Base-by-base conservation (phyloP, 1,284 basidiomycete species). In the Malassezia slooffiae region DNA sequence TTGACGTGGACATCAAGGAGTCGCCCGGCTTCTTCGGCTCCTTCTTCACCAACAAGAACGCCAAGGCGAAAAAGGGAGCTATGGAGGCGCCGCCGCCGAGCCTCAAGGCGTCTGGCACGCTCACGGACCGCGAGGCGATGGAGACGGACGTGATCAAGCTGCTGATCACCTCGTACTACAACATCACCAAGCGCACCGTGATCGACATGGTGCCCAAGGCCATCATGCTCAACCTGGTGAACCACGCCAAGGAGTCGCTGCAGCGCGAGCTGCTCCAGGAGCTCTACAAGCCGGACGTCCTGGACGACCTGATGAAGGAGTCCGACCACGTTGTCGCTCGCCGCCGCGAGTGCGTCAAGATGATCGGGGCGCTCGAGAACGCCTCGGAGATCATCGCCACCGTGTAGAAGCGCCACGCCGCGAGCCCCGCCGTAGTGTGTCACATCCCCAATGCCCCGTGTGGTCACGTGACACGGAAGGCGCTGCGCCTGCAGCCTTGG, bases 91-190 rank as follows among this genome's bases (percentile, higher is more conserved):
- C 93, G 27, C 90, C 93, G n/a, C 72, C 81, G 0, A 74, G 83
- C 38, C 90, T 97, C 67, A 81, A 85, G 62, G 91, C 93, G 6
- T 85, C 91, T 55, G 80, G 82, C n/a, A 83, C 85, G 19, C 75
- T 97, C 58, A 95, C 79, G 63, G 91, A 97, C 61, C 79, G 93
- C 47, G 93, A 97, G 75, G 81, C 83, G 35, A 88, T 96, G 81
- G 93, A 99, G 73, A 96, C 91, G 4, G 93, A 99, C 67, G 90
- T 97, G 50, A 97, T 97, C 79, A 97, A 71, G 73, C 85, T 82
- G 30, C 55, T 66, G 47, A 62, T 65, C 51, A 54, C 51, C 42
- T 60, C 54, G 20, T 54, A 65, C 53, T 67, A 60, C 28, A 66
- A 66, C 45, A 60, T 67, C 55, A 87, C 95, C 52, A 96, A 97